Conservation (phyloP, 1,284 basidiomycete genomes). For the Baeospora myosura region DNA sequence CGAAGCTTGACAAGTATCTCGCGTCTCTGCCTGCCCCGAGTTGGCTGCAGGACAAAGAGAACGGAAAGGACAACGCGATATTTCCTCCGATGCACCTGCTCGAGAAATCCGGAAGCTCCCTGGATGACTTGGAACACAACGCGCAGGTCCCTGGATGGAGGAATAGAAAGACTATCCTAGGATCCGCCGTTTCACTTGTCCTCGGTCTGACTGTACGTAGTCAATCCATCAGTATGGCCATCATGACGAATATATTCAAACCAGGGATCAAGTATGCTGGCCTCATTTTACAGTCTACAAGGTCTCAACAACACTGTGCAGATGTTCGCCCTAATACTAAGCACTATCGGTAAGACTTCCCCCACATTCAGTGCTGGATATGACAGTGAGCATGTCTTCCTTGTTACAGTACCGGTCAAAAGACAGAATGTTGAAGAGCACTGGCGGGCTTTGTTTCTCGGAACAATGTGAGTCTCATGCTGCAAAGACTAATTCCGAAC, state of each 20-base stretch:
- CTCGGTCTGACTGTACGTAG: conserved; percentile 47
- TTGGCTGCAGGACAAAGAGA: conserved; percentile 21
- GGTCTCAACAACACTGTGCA: conserved; percentile 62
- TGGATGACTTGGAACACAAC: conserved; percentile 58
- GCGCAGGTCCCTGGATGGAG: conserved; percentile 42
- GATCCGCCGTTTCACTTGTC: conserved; percentile 29
- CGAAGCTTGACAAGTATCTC: conserved; percentile 51
- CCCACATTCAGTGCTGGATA: not conserved
- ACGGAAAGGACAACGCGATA: conserved; percentile 25
- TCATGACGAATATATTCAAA: conserved; percentile 12
- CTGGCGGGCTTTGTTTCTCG: conserved; percentile 53
- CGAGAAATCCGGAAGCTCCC: conserved; percentile 34
- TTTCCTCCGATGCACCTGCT: conserved; percentile 59
- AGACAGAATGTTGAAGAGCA: conserved; percentile 31
- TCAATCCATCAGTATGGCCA: conserved; percentile 24
- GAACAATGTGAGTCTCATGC: conserved; percentile 47
- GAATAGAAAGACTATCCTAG: conserved; percentile 46
- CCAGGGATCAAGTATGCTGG: conserved; percentile 61
- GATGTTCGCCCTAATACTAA: conserved; percentile 62
- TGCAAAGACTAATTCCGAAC: not conserved
- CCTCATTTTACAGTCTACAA: conserved; percentile 62
- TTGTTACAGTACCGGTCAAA: conserved; percentile 36
- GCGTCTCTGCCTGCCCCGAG: conserved; percentile 37
- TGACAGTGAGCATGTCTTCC: not conserved
- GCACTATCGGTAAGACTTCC: conserved; percentile 44